Conservation (phyloP, 2,329 filamentous ascomycete species). For the Cladosporium sp. region DNA sequence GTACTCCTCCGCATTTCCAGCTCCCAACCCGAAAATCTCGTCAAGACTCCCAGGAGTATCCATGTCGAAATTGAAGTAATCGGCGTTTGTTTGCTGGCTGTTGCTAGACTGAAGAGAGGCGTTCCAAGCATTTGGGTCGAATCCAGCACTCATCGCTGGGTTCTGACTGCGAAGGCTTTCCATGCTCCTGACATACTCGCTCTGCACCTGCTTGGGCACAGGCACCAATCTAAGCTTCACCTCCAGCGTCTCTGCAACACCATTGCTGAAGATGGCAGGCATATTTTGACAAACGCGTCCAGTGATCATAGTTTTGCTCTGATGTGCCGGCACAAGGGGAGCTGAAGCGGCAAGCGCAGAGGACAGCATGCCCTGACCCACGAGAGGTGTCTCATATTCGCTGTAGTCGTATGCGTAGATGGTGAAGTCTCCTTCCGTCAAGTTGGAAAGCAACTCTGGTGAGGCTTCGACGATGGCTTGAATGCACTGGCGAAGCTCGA, state of each 20-base stretch:
- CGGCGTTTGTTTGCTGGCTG: slow-evolving; percentile 34
- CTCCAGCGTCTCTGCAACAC: slow-evolving; percentile 82
- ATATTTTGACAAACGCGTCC: slow-evolving; percentile 86
- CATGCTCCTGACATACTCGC: slow-evolving; percentile 58
- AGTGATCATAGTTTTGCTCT: slow-evolving; percentile 71
- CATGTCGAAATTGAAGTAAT: slow-evolving; percentile 27
- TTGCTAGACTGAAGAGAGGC: slow-evolving; percentile 58
- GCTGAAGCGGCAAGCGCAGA: slow-evolving; percentile 66
- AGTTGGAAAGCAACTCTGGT: slow-evolving; percentile 74
- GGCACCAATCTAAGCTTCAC: slow-evolving; percentile 84
- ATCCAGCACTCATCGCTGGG: slow-evolving; percentile 54
- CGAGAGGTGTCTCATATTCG: slow-evolving; percentile 85
- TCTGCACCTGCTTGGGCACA: slow-evolving; percentile 62
- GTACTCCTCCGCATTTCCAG: slow-evolving; percentile 17
- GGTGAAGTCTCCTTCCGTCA: slow-evolving; percentile 75
- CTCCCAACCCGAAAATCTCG: slow-evolving; percentile 28
- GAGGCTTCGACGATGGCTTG: slow-evolving; percentile 75
- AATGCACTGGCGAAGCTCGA: slow-evolving; percentile 82
- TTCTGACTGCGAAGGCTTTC: slow-evolving; percentile 57
- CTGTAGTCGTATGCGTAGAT: slow-evolving; percentile 97
- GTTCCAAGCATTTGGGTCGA: slow-evolving; percentile 74
- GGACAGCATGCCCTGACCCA: slow-evolving; percentile 93
- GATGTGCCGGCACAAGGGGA: slow-evolving; percentile 42
- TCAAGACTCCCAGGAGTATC: slow-evolving; percentile 22
- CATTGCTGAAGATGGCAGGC: slow-evolving; percentile 77